Evolutionary conservation across 371 early-diverging fungal genomes (phyloP).

Genomic region (Phascolomyces articulosus): DNA sequence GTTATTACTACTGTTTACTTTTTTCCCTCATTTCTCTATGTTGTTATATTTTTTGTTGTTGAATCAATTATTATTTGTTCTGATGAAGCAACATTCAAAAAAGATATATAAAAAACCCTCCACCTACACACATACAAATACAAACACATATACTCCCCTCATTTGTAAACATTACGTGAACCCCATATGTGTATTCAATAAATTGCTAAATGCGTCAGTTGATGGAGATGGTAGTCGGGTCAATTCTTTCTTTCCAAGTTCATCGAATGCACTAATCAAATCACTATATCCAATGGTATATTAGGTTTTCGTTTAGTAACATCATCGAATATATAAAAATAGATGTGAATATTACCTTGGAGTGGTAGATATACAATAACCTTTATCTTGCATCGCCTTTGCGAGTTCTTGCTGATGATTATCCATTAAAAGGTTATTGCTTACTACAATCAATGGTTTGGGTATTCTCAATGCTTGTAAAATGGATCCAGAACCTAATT

Average conservation of each 20-base stretch:
- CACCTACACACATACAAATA: too few relatives aligned
- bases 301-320: too few relatives aligned
- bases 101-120: not conserved
- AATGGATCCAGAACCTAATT: slow-evolving; percentile 76
- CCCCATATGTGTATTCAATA: slow-evolving; percentile 15
- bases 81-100: not conserved
- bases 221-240: not conserved
- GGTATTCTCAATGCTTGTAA: slow-evolving; percentile 72
- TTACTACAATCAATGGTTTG: slow-evolving; percentile 74
- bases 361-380: slow-evolving; percentile 54
- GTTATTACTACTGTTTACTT: too few relatives aligned
- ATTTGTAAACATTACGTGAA: slow-evolving; percentile 1
- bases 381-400: slow-evolving; percentile 57
- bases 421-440: slow-evolving; percentile 78
- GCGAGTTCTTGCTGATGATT: slow-evolving; percentile 92
- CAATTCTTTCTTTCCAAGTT: not conserved
- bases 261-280: not conserved
- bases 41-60: too few relatives aligned
- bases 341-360: slow-evolving; percentile 31
- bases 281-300: not conserved
- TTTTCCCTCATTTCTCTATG: too few relatives aligned
- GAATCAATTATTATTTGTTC: not conserved
- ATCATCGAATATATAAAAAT: too few relatives aligned
- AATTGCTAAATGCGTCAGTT: slow-evolving; percentile 1
- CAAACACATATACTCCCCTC: too few relatives aligned